These are phyloP conservation scores for Syncephalastrum monosporum DNA, from an alignment of 371 early-diverging fungal genomes.

Conservation along the genomic window DNA sequence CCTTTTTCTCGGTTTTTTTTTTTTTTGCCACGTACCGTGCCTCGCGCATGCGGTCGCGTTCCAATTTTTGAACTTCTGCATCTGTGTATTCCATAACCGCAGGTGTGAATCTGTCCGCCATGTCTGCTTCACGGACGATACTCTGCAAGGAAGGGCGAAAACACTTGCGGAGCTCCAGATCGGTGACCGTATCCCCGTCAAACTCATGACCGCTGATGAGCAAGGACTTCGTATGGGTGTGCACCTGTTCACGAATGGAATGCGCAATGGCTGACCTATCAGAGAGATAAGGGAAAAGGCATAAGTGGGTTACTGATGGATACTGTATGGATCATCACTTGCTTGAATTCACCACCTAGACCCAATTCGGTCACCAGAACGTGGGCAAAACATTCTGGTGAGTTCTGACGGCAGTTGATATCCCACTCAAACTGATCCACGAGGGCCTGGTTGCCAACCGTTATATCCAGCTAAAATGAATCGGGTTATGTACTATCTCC, in stretches of 20 bases:
- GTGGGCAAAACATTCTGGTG: slow-evolving; percentile 78
- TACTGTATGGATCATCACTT: slow-evolving; percentile 9
- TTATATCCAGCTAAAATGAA: slow-evolving; percentile 27
- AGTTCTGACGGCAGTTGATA: slow-evolving; percentile 68
- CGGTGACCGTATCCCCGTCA: slow-evolving; percentile 58
- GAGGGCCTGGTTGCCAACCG: slow-evolving; percentile 50
- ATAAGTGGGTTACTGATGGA: neutral
- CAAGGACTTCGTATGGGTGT: slow-evolving; percentile 78
- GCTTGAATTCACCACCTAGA: slow-evolving; percentile 78
- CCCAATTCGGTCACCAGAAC: slow-evolving; percentile 66
- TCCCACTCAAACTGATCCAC: slow-evolving; percentile 96
- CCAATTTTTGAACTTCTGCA: slow-evolving; percentile 75
- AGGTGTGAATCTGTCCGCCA: slow-evolving; percentile 62
- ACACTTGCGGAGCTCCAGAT: slow-evolving; percentile 70
- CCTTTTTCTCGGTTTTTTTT: too few relatives aligned
- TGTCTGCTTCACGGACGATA: slow-evolving; percentile 50
- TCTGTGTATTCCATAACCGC: slow-evolving; percentile 66
- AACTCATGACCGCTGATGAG: slow-evolving; percentile 80
- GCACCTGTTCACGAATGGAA: slow-evolving; percentile 90
- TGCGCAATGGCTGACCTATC: slow-evolving; percentile 86
- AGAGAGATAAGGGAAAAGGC: slow-evolving; percentile 1
- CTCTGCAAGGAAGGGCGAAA: slow-evolving; percentile 66
- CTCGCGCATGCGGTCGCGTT: slow-evolving; percentile 76
- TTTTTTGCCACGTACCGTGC: slow-evolving; percentile 27
- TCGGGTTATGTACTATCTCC: neutral